These are phyloP conservation scores for Emericellopsis atlantica DNA, from an alignment of 2,329 filamentous ascomycete species.

Conservation along the genomic window DNA sequence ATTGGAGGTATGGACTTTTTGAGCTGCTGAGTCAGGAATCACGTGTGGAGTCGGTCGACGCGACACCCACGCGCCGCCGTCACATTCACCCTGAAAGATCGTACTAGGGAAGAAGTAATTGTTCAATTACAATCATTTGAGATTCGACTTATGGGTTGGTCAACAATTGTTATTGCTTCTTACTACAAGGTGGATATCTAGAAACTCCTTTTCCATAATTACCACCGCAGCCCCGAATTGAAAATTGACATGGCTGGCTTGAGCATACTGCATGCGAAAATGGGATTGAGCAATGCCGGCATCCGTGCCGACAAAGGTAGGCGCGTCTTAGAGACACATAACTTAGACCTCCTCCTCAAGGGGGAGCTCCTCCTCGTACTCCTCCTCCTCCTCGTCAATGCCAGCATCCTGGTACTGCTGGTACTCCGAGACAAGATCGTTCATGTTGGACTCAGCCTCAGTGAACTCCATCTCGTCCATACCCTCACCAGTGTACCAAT, in stretches of 20 bases:
- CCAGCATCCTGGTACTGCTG: conserved; percentile 99
- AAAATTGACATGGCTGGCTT: conserved; percentile 15
- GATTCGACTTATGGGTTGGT: conserved; percentile 6
- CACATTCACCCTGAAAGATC: no score
- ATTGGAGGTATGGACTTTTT: conserved; percentile 12
- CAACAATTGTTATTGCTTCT: conserved; percentile 16
- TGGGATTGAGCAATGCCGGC: no score
- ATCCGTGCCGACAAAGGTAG: neutral
- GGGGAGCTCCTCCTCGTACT: conserved; percentile 78
- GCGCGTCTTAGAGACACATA: neutral
- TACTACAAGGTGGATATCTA: conserved; percentile 24
- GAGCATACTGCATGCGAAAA: neutral
- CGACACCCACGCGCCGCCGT: neutral
- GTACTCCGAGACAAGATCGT: conserved; percentile 98
- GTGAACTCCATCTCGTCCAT: conserved; percentile 99
- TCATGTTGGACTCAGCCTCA: conserved; percentile 99
- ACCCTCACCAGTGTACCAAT: conserved; percentile 99
- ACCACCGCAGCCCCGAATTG: conserved; percentile 15
- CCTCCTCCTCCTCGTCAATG: conserved; percentile 93
- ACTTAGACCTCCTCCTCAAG: conserved; percentile 54
- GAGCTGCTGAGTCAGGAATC: conserved; percentile 19
- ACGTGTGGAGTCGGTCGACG: conserved; percentile 10
- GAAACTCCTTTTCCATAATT: conserved; percentile 6
- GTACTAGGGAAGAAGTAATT: no score
- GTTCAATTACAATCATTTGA: no score